These are phyloP conservation scores for Postia placenta DNA, from an alignment of 768 basidiomycete species.

Conservation along the genomic window DNA sequence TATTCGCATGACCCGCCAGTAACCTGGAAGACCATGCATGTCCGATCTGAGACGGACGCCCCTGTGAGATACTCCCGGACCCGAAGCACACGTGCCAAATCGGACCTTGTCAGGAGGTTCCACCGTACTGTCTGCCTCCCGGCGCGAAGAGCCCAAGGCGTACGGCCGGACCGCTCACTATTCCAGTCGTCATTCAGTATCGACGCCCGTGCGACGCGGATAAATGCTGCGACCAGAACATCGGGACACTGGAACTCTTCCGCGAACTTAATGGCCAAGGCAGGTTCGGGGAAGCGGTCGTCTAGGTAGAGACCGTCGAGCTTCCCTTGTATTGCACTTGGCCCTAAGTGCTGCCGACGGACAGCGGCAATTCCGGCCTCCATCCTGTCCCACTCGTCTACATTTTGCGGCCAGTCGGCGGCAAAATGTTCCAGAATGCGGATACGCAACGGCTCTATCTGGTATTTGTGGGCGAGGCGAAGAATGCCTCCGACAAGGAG, in stretches of 20 bases:
- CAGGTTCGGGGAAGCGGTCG: constrained; percentile 7
- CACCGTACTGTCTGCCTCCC: too few relatives aligned
- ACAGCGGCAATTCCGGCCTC: constrained; percentile 7
- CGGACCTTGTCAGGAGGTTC: too few relatives aligned
- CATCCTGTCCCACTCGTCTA: constrained; percentile 20
- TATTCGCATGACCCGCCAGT: too few relatives aligned
- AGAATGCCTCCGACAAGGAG: constrained; percentile 13
- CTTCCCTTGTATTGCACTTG: neutral
- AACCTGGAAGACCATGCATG: too few relatives aligned
- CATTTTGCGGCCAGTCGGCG: constrained; percentile 23
- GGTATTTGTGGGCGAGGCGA: constrained; percentile 24
- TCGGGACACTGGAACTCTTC: constrained; percentile 8
- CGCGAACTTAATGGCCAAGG: constrained; percentile 11
- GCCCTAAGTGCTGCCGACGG: constrained; percentile 1
- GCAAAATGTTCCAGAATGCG: constrained; percentile 16
- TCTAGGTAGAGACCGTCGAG: constrained; percentile 4
- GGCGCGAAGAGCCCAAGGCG: too few relatives aligned
- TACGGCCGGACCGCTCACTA: too few relatives aligned
- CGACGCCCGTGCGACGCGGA: constrained; percentile 5
- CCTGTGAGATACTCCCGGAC: too few relatives aligned
- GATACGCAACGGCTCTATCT: constrained; percentile 18
- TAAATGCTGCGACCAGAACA: constrained; percentile 17
- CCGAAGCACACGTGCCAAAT: too few relatives aligned
- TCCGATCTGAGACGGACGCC: too few relatives aligned
- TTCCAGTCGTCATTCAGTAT: too few relatives aligned